Base-by-base conservation (phyloP, 768 basidiomycete genomes). In the Melanogaster broomeanus region DNA sequence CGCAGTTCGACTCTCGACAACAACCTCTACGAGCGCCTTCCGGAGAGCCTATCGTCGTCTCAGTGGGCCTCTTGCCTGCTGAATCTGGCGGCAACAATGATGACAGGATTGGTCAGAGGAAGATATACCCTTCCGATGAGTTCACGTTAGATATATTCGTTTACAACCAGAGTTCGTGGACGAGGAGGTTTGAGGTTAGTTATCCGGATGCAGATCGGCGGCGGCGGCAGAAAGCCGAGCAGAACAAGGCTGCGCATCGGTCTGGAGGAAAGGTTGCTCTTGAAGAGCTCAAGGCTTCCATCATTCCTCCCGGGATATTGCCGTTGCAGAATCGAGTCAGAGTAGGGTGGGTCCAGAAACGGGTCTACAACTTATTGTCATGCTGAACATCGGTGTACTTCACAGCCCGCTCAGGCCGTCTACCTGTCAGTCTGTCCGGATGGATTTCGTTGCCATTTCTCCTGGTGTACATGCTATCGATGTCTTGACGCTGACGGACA, bases 81-180 rank as follows among this genome's bases (percentile, higher is more conserved):
- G 61, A 61, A 11, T 57, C 59, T 42, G 52, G 57, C 31, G 50
- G 54, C 28, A 10, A 52, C 46, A 27, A 38, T 15, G 31, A 28
- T 3, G 34, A 35, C 33, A 25, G 30, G 25, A 28, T 55, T 19
- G 60, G 59, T 44, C 65, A 63, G 42, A 77, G 70, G 54, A 82
- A 74, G 70, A 83, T 93, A 61, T 86, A 82, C 56, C 88, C 88
- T 16, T 72, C 87, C 24, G 84, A 90, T 59, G 73, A 78, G 44
- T 94, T 94, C 64, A 85, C 84, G 45, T 68, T 94, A 60, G 91
- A 94, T 54, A 85, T 93, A 3, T 93, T 94, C 60, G 89, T 93
- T 48, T 93, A 87, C 60, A 94, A 93, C 61, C 86, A 85, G 69
- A 85, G 82, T 40, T 73, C 80, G 39, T 84, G 87, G 83, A 84